These are phyloP conservation scores for Iris pallida DNA, from an alignment of 116 monocot genomes.

Conservation along the genomic window DNA sequence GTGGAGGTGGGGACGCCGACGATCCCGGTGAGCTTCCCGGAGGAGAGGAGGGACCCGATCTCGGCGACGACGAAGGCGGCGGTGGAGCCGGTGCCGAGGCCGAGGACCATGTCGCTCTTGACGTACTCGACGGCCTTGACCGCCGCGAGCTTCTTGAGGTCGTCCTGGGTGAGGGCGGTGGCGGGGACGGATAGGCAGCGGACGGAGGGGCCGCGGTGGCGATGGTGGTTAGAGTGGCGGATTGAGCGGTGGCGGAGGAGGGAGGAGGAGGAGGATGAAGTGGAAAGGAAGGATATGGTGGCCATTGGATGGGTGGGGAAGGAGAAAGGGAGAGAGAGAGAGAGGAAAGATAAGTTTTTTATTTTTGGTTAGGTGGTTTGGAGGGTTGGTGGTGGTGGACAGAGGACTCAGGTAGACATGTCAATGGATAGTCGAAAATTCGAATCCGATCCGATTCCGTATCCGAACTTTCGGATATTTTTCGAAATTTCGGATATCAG, in stretches of 20 bases:
- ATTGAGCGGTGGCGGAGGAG: constrained; percentile 6
- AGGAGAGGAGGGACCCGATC: constrained; percentile 52
- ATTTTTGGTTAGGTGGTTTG: too few species aligned
- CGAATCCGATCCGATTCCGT: too few species aligned
- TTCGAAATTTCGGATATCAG: too few species aligned
- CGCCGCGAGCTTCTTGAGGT: constrained; percentile 76
- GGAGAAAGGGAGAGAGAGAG: too few species aligned
- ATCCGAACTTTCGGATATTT: too few species aligned
- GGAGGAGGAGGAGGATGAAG: not conserved
- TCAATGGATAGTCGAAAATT: too few species aligned
- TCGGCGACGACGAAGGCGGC: constrained; percentile 68
- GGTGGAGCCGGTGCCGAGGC: constrained; percentile 86
- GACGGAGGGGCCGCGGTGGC: constrained; percentile 1
- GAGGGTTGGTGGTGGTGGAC: too few species aligned
- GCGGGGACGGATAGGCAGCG: constrained; percentile 29
- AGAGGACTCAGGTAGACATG: too few species aligned
- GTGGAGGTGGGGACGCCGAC: constrained; percentile 86
- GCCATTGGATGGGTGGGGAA: too few species aligned
- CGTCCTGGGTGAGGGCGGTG: constrained; percentile 65
- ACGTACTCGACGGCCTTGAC: constrained; percentile 81
- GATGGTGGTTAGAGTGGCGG: not conserved
- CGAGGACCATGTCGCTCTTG: constrained; percentile 72
- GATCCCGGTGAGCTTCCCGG: constrained; percentile 53
- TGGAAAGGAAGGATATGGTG: too few species aligned
- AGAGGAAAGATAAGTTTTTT: too few species aligned